A percentile compares a stretch with the other conserved stretches of the same genome.
Evolutionary conservation across 1,139 yeast species (phyloP).

Genomic region (Meyerozyma guilliermondii): DNA sequence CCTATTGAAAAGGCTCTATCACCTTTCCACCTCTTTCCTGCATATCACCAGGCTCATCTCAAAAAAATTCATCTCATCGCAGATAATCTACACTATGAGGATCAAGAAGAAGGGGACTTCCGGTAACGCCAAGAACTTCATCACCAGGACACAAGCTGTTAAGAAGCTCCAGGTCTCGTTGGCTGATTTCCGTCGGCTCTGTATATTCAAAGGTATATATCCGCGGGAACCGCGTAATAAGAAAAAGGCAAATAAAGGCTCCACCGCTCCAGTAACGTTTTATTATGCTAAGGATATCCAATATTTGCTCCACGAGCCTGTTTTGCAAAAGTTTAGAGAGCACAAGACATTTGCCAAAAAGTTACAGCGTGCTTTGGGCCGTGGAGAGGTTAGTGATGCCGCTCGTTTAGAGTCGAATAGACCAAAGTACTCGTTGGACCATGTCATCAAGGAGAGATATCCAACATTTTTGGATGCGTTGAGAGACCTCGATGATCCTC

Average conservation of each 20-base stretch:
- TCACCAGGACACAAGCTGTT: constrained; percentile 94
- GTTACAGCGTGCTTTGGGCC: constrained; percentile 82
- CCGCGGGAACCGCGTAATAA: constrained; percentile 97
- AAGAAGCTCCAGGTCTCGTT: constrained; percentile 87
- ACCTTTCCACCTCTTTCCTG: not conserved
- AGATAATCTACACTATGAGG: constrained; percentile 12
- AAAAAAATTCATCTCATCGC: constrained; percentile 3
- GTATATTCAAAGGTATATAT: constrained; percentile 93
- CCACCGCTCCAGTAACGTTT: constrained; percentile 93
- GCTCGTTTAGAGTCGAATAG: constrained; percentile 76
- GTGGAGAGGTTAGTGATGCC: constrained; percentile 89
- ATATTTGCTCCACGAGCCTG: constrained; percentile 93
- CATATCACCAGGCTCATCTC: not conserved
- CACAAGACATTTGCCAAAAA: constrained; percentile 93
- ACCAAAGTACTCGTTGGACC: constrained; percentile 83
- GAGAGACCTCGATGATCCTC: constrained; percentile 91
- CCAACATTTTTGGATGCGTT: constrained; percentile 91
- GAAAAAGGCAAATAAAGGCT: constrained; percentile 96
- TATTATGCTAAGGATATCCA: constrained; percentile 93
- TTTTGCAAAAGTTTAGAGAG: constrained; percentile 84
- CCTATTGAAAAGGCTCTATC: no score
- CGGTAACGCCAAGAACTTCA: constrained; percentile 90
- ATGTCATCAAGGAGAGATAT: constrained; percentile 89
- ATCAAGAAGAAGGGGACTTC: constrained; percentile 78
- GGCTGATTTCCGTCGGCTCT: constrained; percentile 96